Evolutionary conservation across 169 alveolate species (phyloP), one percentile per base, ranked within the genome.

Genomic region (Plasmodium coatneyi): DNA sequence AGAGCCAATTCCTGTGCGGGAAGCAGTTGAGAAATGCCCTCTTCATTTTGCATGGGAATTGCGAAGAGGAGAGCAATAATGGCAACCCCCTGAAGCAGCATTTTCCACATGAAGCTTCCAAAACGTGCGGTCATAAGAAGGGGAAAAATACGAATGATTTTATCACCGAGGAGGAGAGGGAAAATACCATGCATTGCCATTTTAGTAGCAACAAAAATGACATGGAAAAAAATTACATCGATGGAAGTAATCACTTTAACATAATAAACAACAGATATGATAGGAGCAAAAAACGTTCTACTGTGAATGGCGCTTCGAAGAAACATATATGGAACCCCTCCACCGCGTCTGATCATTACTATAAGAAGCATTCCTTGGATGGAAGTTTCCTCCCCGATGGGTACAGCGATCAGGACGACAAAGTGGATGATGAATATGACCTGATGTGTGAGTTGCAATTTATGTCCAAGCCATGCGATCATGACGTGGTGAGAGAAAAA

Each of bases 371-470:
- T 34, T 30, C 32, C 32, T 60, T 82, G 30, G 87, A 86, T 32
- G 60, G 70, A 49, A 41, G 79, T 74, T 30, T 28, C 30, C 39
- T 22, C 28, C 39, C 14, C 12, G 93, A 86, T 49, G 52, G 80
- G 25, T 43, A 43, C 25, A 22, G 12, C 16, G 80, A 74, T 74
- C 56, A 86, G 34, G 19, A 91, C n/a, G 76, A 80, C 36, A 56
- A 43, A 14, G 71, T 70, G 30, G 84, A 91, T 80, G 78, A 71
- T 19, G 95, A 80, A 16, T 43, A 28, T 36, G 60, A 80, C 19
- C 34, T 91, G 54, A 52, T 91, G 80, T 91, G 95, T 49, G 95
- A 91, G 74, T 32, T 91, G 36, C 60, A 80, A n/a, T 80, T 91
- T 46, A 60, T 36, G n/a, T 81, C 95, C 36, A 81, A 70, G 10